These are phyloP conservation scores for Pythium rhizo-oryzae DNA, from an alignment of 352 stramenopile species.

Conservation along the genomic window DNA sequence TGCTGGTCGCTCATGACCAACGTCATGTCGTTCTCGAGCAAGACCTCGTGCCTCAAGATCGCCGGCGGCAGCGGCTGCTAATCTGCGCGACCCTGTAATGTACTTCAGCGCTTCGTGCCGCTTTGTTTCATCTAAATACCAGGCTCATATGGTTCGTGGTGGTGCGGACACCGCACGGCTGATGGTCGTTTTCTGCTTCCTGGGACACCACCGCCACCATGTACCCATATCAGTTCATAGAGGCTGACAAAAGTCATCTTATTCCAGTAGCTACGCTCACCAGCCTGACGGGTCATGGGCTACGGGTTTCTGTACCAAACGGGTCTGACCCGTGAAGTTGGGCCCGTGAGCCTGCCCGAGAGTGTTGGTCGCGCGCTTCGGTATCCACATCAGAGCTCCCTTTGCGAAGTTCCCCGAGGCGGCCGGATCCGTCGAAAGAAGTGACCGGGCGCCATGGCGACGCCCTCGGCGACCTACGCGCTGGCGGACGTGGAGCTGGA, in stretches of 20 bases:
- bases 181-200: no score
- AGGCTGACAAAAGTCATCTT: no score
- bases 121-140: no score
- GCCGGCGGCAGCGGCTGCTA: conserved; percentile 30
- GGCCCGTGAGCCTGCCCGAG: background rate
- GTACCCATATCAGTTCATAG: no score
- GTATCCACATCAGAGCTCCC: conserved; percentile 11
- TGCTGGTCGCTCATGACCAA: conserved; percentile 39
- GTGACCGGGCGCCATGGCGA: background rate
- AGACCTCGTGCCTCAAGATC: conserved; percentile 35
- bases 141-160: no score
- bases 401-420: background rate
- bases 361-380: conserved; percentile 13
- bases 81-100: background rate
- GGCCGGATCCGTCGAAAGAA: conserved; percentile 19
- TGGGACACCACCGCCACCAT: no score
- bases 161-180: no score
- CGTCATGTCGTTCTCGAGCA: conserved; percentile 36
- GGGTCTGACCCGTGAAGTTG: no score
- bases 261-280: no score
- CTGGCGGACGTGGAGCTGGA: conserved; percentile 54
- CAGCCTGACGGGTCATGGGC: no score
- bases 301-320: no score
- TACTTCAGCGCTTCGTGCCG: no score
- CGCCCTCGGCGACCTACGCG: conserved; percentile 40